Percentiles rank a stretch among this genome's conserved stretches.
phyloP scores from a whole-genome alignment of 2,329 filamentous ascomycete species.

The Neofusicoccum parvum region DNA sequence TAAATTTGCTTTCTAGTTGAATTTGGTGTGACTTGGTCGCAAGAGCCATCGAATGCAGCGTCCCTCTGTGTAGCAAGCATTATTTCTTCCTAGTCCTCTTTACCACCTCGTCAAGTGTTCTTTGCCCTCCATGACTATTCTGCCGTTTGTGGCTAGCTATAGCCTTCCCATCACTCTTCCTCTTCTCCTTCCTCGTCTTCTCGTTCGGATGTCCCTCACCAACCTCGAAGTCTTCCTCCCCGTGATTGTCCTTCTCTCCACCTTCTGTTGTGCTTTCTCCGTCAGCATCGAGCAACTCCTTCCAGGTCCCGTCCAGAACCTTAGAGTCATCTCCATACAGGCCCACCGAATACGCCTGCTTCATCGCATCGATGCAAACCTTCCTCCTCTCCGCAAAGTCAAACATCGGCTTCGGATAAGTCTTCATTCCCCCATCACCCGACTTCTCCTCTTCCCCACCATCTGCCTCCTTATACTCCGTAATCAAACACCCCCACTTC shows the following conservation, averaged over 20 bases:
- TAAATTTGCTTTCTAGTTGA: no score
- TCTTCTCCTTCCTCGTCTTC: neutral
- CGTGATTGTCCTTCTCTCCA: neutral
- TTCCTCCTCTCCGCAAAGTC: slow-evolving; percentile 67
- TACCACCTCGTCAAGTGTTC: slow-evolving; percentile 22
- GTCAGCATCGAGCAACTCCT: slow-evolving; percentile 49
- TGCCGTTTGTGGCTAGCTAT: slow-evolving; percentile 7
- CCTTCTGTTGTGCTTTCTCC: slow-evolving; percentile 30
- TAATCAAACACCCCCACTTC: slow-evolving; percentile 65
- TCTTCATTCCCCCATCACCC: slow-evolving; percentile 45
- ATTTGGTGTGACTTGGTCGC: no score
- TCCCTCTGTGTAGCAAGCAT: neutral
- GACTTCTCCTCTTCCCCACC: slow-evolving; percentile 29
- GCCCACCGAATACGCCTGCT: slow-evolving; percentile 67
- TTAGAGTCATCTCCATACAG: slow-evolving; percentile 65
- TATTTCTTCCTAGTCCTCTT: slow-evolving; percentile 22
- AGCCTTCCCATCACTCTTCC: neutral
- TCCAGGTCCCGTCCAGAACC: slow-evolving; percentile 64
- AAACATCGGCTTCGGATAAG: slow-evolving; percentile 77
- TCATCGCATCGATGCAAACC: slow-evolving; percentile 68
- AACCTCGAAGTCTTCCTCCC: neutral
- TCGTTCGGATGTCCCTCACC: neutral
- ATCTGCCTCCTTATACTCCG: slow-evolving; percentile 45
- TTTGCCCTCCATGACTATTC: neutral
- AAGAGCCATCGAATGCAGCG: no score